Conservation (phyloP, 2,329 filamentous ascomycete species). For the Aspergillus hortae region DNA sequence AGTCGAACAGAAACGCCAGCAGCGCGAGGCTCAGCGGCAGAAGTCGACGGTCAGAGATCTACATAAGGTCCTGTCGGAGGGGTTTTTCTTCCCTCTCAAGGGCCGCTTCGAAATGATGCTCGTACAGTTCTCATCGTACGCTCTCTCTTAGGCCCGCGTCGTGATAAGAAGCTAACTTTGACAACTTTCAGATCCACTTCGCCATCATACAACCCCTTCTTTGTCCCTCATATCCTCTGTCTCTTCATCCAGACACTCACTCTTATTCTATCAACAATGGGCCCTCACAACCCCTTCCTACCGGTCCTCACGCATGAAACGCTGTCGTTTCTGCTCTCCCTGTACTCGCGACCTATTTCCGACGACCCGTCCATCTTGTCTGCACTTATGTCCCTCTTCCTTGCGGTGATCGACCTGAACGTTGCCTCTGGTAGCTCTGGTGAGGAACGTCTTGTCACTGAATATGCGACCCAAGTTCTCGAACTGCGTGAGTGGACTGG, state of each 20-base stretch:
- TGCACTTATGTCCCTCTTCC: slow-evolving; percentile 72
- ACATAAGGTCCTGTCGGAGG: slow-evolving; percentile 67
- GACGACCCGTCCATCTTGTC: slow-evolving; percentile 66
- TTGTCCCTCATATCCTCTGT: slow-evolving; percentile 71
- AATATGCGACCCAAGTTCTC: slow-evolving; percentile 71
- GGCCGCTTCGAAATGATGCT: slow-evolving; percentile 70
- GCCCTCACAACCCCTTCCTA: slow-evolving; percentile 71
- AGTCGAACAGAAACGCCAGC: slow-evolving; percentile 54
- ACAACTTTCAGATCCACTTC: slow-evolving; percentile 28
- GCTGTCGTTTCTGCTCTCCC: slow-evolving; percentile 73
- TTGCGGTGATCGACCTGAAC: slow-evolving; percentile 80
- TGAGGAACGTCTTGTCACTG: slow-evolving; percentile 67
- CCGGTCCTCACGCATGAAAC: slow-evolving; percentile 79
- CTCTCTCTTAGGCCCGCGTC: background rate
- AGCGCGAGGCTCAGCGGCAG: slow-evolving; percentile 43
- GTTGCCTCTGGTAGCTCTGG: slow-evolving; percentile 45
- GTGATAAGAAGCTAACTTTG: slow-evolving; percentile 3
- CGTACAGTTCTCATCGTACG: slow-evolving; percentile 50
- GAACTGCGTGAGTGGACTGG: slow-evolving; percentile 87
- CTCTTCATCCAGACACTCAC: slow-evolving; percentile 84
- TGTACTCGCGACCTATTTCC: slow-evolving; percentile 53
- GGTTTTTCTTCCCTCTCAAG: slow-evolving; percentile 84
- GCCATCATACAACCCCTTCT: slow-evolving; percentile 56
- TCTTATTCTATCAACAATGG: slow-evolving; percentile 76
- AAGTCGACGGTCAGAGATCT: slow-evolving; percentile 71